A percentile compares a stretch with the other conserved stretches of the same genome.
Conservation (phyloP, 2,329 filamentous ascomycete genomes). For the Stagonosporopsis rhizophila region DNA sequence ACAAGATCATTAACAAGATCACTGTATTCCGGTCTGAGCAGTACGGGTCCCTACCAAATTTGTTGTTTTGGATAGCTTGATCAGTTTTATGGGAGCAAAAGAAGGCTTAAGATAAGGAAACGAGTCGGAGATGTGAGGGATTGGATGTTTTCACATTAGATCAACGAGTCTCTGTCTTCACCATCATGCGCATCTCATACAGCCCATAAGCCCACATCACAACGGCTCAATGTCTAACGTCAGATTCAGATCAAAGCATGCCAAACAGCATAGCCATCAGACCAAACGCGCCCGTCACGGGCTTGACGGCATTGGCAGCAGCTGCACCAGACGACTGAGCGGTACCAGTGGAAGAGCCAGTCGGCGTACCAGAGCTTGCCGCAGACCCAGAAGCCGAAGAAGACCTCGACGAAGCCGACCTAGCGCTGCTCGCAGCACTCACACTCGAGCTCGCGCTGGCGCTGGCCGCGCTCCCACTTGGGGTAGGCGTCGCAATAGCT, state of each 20-base stretch:
- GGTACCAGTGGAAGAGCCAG: constrained; percentile 9
- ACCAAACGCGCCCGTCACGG: constrained; percentile 11
- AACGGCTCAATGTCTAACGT: background rate
- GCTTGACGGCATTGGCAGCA: constrained; percentile 9
- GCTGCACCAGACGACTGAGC: constrained; percentile 10
- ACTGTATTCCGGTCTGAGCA: constrained; percentile 18
- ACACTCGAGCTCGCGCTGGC: background rate
- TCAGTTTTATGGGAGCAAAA: background rate
- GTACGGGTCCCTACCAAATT: background rate
- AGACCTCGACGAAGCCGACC: constrained; percentile 4
- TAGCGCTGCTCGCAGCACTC: constrained; percentile 4
- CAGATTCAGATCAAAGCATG: constrained; percentile 1
- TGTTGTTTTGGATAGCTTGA: constrained; percentile 2
- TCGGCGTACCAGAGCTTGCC: constrained; percentile 6
- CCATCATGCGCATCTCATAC: background rate
- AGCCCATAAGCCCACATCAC: background rate
- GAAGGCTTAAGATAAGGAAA: background rate
- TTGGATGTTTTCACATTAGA: background rate
- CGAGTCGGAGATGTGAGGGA: background rate
- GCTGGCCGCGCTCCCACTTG: background rate
- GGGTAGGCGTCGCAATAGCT: constrained; percentile 6
- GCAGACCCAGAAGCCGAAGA: constrained; percentile 8
- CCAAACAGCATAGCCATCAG: constrained; percentile 13
- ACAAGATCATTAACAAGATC: constrained; percentile 13
- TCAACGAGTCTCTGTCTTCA: background rate